Evolutionary conservation across 202 grass and related monocot genomes (phyloP), one percentile per base, ranked within the genome.

Genomic region (Schoenoplectus tabernaemontani): DNA sequence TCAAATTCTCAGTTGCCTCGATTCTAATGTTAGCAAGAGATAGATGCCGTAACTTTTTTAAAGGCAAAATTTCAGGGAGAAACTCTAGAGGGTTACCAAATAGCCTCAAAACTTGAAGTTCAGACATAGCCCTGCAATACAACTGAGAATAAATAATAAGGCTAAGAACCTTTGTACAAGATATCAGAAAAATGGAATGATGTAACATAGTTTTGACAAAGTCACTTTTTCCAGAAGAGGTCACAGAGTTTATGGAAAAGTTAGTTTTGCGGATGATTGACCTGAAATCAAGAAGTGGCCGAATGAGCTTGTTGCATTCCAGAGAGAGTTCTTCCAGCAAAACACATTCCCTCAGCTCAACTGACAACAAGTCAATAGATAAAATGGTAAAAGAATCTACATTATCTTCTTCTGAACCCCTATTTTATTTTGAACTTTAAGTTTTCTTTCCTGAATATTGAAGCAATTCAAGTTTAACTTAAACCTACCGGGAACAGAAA

Each of bases 21-120:
- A 98, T 98, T 86, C 95, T 92, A 83, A 98, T 98, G 78, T 98
- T 98, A 76, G 95, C 95, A 83, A 98, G 91, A 48, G 95, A 92
- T 66, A 98, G 84, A 83, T 98, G 95, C 51, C 95, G 85, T 79
- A 98, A 87, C 66, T 98, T 98, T 78, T 92, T 87, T 30, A 98
- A 81, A 0, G 95, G 95, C 46, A 98, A 87, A 89, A 98, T 90
- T 90, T 98, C 91, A 81, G 95, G 95, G 77, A 98, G 95, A 84
- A 98, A 98, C 69, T 98, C 95, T 56, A 98, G 81, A 78, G 95
- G 95, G 85, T 98, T 98, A 42, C 95, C 95, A 83, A 98, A 98
- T 80, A 98, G 74, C 77, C 91, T 87, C 82, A 98, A 88, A 79
- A 98, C 56, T 19, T 83, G 86, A 77, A 98, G 88, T 74, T 98